Evolutionary conservation across 176 grass and related monocot genomes (phyloP).

Genomic region (Carex scoparia): DNA sequence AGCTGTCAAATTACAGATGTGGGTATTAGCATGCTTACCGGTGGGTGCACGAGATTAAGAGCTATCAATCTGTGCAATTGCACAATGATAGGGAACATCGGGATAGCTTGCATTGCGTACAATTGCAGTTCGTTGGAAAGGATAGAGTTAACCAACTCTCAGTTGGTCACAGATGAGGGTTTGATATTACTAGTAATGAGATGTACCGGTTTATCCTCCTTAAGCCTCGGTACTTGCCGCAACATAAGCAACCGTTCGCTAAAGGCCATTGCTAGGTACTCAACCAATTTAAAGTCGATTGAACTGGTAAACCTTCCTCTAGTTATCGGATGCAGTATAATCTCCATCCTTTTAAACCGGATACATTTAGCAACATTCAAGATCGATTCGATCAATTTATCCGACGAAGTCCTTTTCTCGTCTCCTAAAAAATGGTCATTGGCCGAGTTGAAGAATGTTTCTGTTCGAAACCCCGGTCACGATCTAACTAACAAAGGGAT

Average conservation of each 20-base stretch:
- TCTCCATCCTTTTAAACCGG: neutral
- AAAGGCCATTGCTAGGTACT: neutral
- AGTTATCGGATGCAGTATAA: neutral
- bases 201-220: neutral
- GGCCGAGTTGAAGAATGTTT: neutral
- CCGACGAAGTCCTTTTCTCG: neutral
- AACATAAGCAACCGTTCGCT: neutral
- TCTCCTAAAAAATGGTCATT: neutral
- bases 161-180: neutral
- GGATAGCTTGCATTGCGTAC: neutral
- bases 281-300: neutral
- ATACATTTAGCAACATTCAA: neutral
- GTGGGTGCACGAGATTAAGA: neutral
- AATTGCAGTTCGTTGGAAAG: neutral
- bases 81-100: neutral
- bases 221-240: neutral
- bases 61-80: neutral
- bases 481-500: neutral
- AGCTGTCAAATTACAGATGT: neutral
- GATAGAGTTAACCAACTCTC: neutral
- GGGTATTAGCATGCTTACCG: neutral
- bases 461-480: neutral
- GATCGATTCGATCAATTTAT: neutral
- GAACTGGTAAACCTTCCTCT: neutral
- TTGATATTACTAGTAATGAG: neutral